Percentiles rank a stretch among this genome's conserved stretches.
phyloP scores from a whole-genome alignment of 257 asterid genomes.

The Solanum medicagineum region DNA sequence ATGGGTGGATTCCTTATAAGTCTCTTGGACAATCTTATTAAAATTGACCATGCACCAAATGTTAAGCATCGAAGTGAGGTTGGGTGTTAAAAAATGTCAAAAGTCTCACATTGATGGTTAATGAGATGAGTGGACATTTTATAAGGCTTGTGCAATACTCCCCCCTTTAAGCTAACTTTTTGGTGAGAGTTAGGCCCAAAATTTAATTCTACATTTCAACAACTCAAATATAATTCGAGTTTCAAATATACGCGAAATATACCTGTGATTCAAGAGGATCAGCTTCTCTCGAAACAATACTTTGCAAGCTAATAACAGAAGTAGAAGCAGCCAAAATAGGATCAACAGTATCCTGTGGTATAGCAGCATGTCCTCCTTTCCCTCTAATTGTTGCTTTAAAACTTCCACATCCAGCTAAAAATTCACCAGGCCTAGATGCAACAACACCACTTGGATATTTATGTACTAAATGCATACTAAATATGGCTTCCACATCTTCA shows the following conservation, averaged over 20 bases:
- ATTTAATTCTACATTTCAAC: too few species aligned
- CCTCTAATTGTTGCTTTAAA: slow-evolving; percentile 34
- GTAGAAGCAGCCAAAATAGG: slow-evolving; percentile 45
- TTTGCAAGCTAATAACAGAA: slow-evolving; percentile 37
- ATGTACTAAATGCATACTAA: slow-evolving; percentile 28
- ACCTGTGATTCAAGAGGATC: slow-evolving; percentile 48
- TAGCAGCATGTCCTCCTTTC: slow-evolving; percentile 21
- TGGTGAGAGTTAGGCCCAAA: too few species aligned
- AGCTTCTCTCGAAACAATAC: slow-evolving; percentile 39
- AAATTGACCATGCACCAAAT: too few species aligned
- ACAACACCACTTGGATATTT: slow-evolving; percentile 15
- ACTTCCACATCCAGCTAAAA: slow-evolving; percentile 45
- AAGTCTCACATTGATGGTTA: too few species aligned
- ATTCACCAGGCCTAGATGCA: slow-evolving; percentile 34
- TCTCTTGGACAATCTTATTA: too few species aligned
- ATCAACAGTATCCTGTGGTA: slow-evolving; percentile 22
- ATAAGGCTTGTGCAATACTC: too few species aligned
- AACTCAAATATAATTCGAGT: too few species aligned
- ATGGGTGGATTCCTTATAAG: too few species aligned
- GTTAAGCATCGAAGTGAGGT: too few species aligned
- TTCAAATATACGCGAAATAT: background rate
- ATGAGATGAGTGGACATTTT: too few species aligned
- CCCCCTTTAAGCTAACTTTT: too few species aligned
- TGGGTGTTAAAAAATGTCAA: too few species aligned
- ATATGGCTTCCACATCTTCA: slow-evolving; percentile 28